phyloP scores from a whole-genome alignment of 1,139 yeast species.

The Suhomyces bokatorum region DNA sequence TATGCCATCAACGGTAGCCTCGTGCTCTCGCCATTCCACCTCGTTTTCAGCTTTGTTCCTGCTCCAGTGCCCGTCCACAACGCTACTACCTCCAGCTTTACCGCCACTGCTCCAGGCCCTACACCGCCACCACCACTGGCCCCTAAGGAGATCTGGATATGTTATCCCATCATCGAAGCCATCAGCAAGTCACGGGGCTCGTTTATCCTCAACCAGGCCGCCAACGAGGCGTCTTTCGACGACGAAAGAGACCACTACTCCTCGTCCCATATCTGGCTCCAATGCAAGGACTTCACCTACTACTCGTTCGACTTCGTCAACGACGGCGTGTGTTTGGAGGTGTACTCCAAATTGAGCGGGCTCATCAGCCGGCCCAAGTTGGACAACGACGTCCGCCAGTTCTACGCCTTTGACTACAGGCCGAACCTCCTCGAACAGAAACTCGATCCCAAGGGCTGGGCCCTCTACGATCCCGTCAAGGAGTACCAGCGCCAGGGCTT shows the following conservation, averaged over 20 bases:
- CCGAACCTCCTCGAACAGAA: conserved; percentile 65
- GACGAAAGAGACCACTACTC: conserved; percentile 42
- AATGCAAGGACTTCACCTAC: conserved; percentile 87
- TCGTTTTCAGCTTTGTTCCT: conserved; percentile 61
- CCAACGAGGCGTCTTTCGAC: conserved; percentile 1
- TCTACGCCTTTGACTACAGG: conserved; percentile 50
- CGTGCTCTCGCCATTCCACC: conserved; percentile 80
- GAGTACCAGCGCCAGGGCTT: conserved; percentile 75
- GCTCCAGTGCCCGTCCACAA: conserved; percentile 1
- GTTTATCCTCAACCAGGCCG: conserved; percentile 28
- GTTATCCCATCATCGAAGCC: conserved; percentile 81
- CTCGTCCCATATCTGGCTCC: conserved; percentile 60
- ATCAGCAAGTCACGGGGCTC: conserved; percentile 62
- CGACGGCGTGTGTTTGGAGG: conserved; percentile 64
- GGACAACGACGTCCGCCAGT: conserved; percentile 41
- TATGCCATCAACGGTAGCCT: conserved; percentile 63
- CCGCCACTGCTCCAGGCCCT: not conserved
- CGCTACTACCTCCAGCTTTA: conserved; percentile 49
- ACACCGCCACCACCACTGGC: not conserved
- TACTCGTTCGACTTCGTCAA: conserved; percentile 72
- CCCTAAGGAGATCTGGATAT: conserved; percentile 79
- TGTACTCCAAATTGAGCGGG: conserved; percentile 67
- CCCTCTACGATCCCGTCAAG: conserved; percentile 54
- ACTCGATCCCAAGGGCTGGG: conserved; percentile 65
- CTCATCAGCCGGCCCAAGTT: conserved; percentile 49